Base-by-base conservation (phyloP, 495 filamentous ascomycete genomes). In the Pseudotulostoma volvatum region DNA sequence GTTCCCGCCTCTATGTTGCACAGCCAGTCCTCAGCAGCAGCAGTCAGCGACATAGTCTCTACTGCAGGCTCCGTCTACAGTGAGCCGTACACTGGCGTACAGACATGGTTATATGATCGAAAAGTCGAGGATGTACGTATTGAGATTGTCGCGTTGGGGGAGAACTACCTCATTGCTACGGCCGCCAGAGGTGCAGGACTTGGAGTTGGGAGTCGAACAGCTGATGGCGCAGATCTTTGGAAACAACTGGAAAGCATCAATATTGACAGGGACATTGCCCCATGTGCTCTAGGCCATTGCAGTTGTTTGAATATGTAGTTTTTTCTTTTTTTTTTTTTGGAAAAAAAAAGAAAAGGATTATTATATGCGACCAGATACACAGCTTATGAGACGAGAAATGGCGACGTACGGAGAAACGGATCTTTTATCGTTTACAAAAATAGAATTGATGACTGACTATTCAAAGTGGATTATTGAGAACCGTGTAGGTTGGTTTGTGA, bases 121-220 rank as follows among this genome's bases (percentile, higher is more conserved):
- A 41, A 41, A 31, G 57, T 78, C 16, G 50, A 61, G 18, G 61
- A 75, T 54, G 70, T 78, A 11, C 52, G 56, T 45, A 60, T 83
- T 46, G 73, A 79, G 44, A 59, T 83, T 16, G 57, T 69, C 31
- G 68, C 71, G 0, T 73, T 77, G 48, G 73, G 73, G 47, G 48
- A 64, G 36, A 63, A 77, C 40, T 82, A 72, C 45, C 69, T 82
- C 46, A 54, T 83, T 44, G 72, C 66, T 9, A 71, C 67, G 21
- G 71, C 74, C 5, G 63, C 64, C 17, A 54, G 53, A 15, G 59
- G 56, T 0, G 46, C 35, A 18, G 44, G 48, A 1, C 36, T 65
- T 11, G 61, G 63, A 2, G 16, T 42, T 15, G 31, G 18, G 11
- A 40, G 34, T 37, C 9, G 28, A 9, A 5, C 18, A 25, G 40